phyloP scores from a whole-genome alignment of 352 stramenopile genomes.

The Phytopythium boreale region DNA sequence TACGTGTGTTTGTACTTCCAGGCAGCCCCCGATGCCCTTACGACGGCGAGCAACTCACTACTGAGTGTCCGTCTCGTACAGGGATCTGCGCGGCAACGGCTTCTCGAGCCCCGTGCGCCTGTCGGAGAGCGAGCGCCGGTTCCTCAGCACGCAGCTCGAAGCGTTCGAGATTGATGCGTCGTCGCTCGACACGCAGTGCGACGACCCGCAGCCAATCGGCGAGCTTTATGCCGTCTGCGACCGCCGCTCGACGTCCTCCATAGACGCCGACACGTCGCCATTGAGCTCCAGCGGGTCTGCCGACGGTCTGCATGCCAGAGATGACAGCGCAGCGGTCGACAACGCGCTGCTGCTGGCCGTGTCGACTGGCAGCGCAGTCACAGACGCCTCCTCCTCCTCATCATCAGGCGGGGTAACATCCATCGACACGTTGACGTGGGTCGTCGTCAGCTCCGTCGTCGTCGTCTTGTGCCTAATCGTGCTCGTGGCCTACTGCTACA shows the following conservation, averaged over 20 bases:
- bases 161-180: slow-evolving; percentile 12
- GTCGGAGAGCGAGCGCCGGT: slow-evolving; percentile 6
- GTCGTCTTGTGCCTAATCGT: slow-evolving; percentile 9
- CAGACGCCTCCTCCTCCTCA: neutral
- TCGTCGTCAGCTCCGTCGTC: slow-evolving; percentile 11
- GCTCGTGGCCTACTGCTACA: slow-evolving; percentile 8
- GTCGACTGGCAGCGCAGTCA: neutral
- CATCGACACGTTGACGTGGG: slow-evolving; percentile 7
- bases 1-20: slow-evolving; percentile 2
- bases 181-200: slow-evolving; percentile 11
- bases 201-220: slow-evolving; percentile 7
- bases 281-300: neutral
- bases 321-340: neutral
- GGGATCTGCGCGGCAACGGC: slow-evolving; percentile 18
- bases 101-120: slow-evolving; percentile 8
- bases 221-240: slow-evolving; percentile 14
- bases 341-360: neutral
- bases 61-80: neutral
- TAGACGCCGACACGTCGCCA: neutral
- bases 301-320: neutral
- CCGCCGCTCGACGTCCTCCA: neutral
- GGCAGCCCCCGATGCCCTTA: neutral
- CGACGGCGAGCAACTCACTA: neutral
- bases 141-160: slow-evolving; percentile 8
- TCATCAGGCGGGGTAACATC: neutral